Evolutionary conservation across 306 rosid genomes (phyloP).

Genomic region (Quercus engelmannii): DNA sequence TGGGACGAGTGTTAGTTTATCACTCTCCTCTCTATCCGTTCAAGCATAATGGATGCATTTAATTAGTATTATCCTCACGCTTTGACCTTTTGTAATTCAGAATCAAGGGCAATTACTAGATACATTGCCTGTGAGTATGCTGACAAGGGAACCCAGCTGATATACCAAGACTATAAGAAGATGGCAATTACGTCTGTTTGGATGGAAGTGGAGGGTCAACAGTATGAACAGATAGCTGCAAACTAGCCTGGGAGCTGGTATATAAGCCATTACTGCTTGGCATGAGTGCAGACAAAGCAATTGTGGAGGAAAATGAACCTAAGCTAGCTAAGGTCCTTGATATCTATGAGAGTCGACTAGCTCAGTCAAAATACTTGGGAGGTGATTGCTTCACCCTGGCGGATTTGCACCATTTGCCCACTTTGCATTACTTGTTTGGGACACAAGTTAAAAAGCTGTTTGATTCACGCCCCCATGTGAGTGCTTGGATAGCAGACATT

Average conservation of each 20-base stretch:
- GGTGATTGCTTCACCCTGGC: slow-evolving; percentile 61
- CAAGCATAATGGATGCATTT: too few species aligned
- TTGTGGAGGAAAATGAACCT: slow-evolving; percentile 48
- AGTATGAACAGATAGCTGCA: slow-evolving; percentile 44
- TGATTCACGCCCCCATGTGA: slow-evolving; percentile 45
- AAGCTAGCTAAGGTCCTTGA: slow-evolving; percentile 52
- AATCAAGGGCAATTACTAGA: slow-evolving; percentile 64
- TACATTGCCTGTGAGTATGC: slow-evolving; percentile 43
- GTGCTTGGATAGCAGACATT: slow-evolving; percentile 62
- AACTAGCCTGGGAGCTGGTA: slow-evolving; percentile 45
- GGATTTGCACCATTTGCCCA: slow-evolving; percentile 67
- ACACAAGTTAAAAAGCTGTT: slow-evolving; percentile 32
- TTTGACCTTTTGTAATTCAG: slow-evolving; percentile 30
- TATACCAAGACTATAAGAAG: slow-evolving; percentile 35
- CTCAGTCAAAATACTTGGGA: slow-evolving; percentile 51
- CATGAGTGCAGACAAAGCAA: slow-evolving; percentile 28
- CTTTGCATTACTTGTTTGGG: slow-evolving; percentile 35
- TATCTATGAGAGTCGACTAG: slow-evolving; percentile 48
- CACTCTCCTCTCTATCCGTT: too few species aligned
- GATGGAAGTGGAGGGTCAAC: slow-evolving; percentile 58
- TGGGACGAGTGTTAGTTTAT: too few species aligned
- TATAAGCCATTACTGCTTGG: slow-evolving; percentile 31
- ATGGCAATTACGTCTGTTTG: slow-evolving; percentile 38
- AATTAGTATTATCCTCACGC: neutral
- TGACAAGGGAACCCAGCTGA: slow-evolving; percentile 46